These are phyloP conservation scores for Entomortierella lignicola DNA, from an alignment of 192 early-diverging fungal genomes.

Conservation along the genomic window DNA sequence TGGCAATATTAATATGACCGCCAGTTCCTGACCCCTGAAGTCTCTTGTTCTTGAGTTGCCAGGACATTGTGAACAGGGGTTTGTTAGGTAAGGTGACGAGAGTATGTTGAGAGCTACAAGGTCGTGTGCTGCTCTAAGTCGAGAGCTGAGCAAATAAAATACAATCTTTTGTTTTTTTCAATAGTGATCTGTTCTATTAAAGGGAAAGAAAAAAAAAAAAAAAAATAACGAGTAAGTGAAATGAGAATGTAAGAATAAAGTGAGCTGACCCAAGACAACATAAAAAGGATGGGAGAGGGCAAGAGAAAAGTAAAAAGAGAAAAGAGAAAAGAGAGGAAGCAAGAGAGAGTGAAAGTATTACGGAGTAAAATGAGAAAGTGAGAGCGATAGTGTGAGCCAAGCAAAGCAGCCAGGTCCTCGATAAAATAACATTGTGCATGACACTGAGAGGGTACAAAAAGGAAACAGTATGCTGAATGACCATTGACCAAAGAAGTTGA, in stretches of 20 bases:
- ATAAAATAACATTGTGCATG: too few relatives aligned
- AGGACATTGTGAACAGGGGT: slow-evolving; percentile 27
- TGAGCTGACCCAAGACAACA: background rate
- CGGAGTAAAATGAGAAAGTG: too few relatives aligned
- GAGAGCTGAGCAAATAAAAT: background rate
- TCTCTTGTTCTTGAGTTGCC: slow-evolving; percentile 55
- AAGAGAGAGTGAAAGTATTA: too few relatives aligned
- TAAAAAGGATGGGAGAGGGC: background rate
- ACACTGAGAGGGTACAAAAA: too few relatives aligned
- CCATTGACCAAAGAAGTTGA: too few relatives aligned
- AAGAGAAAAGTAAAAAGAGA: background rate
- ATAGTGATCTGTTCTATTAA: background rate
- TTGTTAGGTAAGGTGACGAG: background rate
- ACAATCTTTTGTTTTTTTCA: background rate
- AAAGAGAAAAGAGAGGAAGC: background rate
- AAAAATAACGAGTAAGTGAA: background rate
- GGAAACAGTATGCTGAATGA: too few relatives aligned
- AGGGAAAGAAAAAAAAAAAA: background rate
- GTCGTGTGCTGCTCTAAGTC: background rate
- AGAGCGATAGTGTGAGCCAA: too few relatives aligned
- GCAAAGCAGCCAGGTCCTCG: too few relatives aligned
- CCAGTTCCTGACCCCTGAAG: slow-evolving; percentile 1
- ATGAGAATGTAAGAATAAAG: background rate
- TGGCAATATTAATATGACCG: background rate
- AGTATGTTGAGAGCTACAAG: slow-evolving; percentile 1